These are phyloP conservation scores for Clonostachys chloroleuca DNA, from an alignment of 2,329 filamentous ascomycete genomes.

Conservation along the genomic window DNA sequence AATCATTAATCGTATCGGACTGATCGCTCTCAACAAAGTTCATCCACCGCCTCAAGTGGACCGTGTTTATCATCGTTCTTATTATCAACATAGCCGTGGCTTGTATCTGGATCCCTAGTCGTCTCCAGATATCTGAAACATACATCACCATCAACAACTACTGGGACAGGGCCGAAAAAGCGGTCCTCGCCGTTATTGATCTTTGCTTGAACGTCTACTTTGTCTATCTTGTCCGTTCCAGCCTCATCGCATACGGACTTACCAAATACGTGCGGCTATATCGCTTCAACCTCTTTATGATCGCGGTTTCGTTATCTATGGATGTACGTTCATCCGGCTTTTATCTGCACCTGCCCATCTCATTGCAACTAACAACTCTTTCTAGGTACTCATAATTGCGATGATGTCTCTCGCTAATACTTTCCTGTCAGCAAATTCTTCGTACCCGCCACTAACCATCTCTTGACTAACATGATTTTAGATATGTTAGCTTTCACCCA, in stretches of 20 bases:
- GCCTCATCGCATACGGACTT: conserved; percentile 39
- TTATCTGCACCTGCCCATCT: too few species aligned
- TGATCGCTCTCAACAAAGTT: conserved; percentile 33
- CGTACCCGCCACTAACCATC: not conserved
- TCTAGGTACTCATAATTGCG: conserved; percentile 1
- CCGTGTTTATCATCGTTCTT: conserved; percentile 31
- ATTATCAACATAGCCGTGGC: conserved; percentile 43
- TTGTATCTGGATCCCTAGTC: conserved; percentile 44
- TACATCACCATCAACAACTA: conserved; percentile 37
- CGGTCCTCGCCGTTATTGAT: conserved; percentile 39
- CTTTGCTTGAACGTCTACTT: conserved; percentile 41
- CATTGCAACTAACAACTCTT: too few species aligned
- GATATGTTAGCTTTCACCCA: conserved; percentile 5
- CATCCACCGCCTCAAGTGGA: conserved; percentile 34
- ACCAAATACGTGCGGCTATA: conserved; percentile 43
- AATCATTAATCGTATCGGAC: conserved; percentile 43
- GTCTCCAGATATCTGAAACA: conserved; percentile 27
- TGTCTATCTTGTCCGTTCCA: conserved; percentile 32
- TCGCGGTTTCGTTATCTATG: conserved; percentile 18
- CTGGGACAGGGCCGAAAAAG: conserved; percentile 46
- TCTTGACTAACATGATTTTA: not conserved
- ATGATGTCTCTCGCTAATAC: conserved; percentile 4
- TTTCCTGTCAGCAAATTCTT: not conserved
- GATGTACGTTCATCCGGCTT: conserved; percentile 5
- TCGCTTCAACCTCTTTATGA: conserved; percentile 23